Percentiles rank a stretch among this genome's conserved stretches.
Evolutionary conservation across 371 early-diverging fungal genomes (phyloP).

Genomic region (Mucor saturninus): DNA sequence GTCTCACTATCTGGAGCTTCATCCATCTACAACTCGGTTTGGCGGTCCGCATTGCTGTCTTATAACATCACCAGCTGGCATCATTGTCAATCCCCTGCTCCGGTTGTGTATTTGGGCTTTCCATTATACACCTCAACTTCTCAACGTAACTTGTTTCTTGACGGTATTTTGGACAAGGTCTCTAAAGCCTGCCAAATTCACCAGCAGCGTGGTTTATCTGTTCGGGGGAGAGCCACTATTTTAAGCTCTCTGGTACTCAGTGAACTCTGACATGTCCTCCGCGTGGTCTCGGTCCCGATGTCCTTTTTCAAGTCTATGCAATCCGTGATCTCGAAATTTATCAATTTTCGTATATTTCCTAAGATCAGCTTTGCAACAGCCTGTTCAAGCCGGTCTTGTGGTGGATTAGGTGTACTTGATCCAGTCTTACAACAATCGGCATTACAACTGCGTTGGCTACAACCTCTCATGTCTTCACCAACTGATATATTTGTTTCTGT

Average conservation of each 20-base stretch:
- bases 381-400: not conserved
- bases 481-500: not conserved
- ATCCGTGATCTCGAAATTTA: slow-evolving; percentile 8
- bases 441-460: slow-evolving; percentile 4
- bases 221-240: slow-evolving; percentile 26
- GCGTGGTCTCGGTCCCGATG: slow-evolving; percentile 11
- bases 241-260: slow-evolving; percentile 31
- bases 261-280: slow-evolving; percentile 32
- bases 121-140: slow-evolving; percentile 15
- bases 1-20: slow-evolving; percentile 25
- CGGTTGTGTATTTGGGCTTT: slow-evolving; percentile 28
- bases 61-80: slow-evolving; percentile 16
- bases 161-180: slow-evolving; percentile 12
- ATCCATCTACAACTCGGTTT: not conserved
- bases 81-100: slow-evolving; percentile 4
- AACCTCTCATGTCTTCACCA: slow-evolving; percentile 1
- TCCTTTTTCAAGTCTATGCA: not conserved
- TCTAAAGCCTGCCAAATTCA: slow-evolving; percentile 8
- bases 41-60: not conserved
- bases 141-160: slow-evolving; percentile 21
- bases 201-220: slow-evolving; percentile 14
- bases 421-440: slow-evolving; percentile 2
- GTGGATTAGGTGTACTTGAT: slow-evolving; percentile 18
- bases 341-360: slow-evolving; percentile 18
- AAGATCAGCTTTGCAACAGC: not conserved